These are phyloP conservation scores for Pythium biforme DNA, from an alignment of 352 stramenopile genomes.

Conservation along the genomic window DNA sequence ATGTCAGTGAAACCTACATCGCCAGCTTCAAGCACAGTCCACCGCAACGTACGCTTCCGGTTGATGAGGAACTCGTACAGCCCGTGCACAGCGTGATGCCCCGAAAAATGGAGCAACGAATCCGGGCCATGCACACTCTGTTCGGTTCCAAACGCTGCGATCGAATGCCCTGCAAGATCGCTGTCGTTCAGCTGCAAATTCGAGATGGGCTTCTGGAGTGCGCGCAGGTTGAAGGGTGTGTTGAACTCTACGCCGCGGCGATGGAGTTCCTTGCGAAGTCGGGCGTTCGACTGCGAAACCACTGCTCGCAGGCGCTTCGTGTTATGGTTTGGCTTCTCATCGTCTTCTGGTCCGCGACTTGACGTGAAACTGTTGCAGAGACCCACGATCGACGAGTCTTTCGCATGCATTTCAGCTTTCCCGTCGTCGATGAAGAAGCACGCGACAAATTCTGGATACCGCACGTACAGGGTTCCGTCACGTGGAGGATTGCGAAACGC, in stretches of 20 bases:
- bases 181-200: slow-evolving; percentile 34
- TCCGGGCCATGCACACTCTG: slow-evolving; percentile 52
- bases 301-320: slow-evolving; percentile 41
- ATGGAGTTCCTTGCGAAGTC: slow-evolving; percentile 63
- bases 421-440: slow-evolving; percentile 46
- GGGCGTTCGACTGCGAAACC: slow-evolving; percentile 65
- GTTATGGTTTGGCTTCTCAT: neutral
- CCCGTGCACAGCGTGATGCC: slow-evolving; percentile 61
- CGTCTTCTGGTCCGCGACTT: neutral
- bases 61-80: slow-evolving; percentile 82
- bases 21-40: neutral
- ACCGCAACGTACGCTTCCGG: slow-evolving; percentile 53
- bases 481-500: slow-evolving; percentile 34
- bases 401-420: neutral
- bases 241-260: slow-evolving; percentile 56
- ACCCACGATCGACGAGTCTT: slow-evolving; percentile 31
- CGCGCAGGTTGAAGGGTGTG: slow-evolving; percentile 46
- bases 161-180: slow-evolving; percentile 13
- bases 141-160: neutral
- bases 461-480: slow-evolving; percentile 44
- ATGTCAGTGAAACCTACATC: neutral
- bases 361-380: slow-evolving; percentile 30
- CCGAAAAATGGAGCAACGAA: slow-evolving; percentile 63
- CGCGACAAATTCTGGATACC: slow-evolving; percentile 58
- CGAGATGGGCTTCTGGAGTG: slow-evolving; percentile 25